phyloP scores from a whole-genome alignment of 768 basidiomycete species.

The Russula foetens region DNA sequence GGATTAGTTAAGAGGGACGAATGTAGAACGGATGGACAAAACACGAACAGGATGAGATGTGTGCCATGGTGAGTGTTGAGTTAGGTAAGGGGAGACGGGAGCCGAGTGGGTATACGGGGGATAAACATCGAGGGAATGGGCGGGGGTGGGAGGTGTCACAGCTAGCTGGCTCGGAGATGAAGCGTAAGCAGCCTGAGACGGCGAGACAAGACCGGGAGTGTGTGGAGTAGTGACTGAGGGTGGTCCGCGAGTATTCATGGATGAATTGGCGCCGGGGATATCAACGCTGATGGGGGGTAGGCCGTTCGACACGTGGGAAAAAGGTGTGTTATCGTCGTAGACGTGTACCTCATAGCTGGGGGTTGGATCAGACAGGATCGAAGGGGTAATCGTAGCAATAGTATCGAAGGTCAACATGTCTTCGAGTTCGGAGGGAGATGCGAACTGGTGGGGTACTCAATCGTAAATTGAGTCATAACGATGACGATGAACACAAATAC shows the following conservation, averaged over 20 bases:
- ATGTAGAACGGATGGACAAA: neutral
- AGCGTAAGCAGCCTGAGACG: constrained; percentile 7
- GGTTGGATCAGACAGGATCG: neutral
- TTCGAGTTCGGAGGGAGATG: neutral
- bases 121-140: neutral
- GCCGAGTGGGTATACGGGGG: neutral
- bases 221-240: constrained; percentile 1
- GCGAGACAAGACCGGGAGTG: constrained; percentile 17
- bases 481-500: neutral
- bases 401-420: neutral
- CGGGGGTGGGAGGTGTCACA: constrained; percentile 14
- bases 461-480: neutral
- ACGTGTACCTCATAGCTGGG: neutral
- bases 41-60: neutral
- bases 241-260: neutral
- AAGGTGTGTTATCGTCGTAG: neutral
- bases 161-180: constrained; percentile 12
- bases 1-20: neutral
- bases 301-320: neutral
- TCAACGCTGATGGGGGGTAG: constrained; percentile 14
- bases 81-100: constrained; percentile 10
- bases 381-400: neutral
- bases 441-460: neutral
- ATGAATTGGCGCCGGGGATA: constrained; percentile 1
- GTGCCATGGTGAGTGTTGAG: neutral